Percentiles rank a stretch among this genome's conserved stretches.
These are phyloP conservation scores for Ceratocystis cacaofunesta DNA, from an alignment of 2,329 filamentous ascomycete species.

Conservation along the genomic window DNA sequence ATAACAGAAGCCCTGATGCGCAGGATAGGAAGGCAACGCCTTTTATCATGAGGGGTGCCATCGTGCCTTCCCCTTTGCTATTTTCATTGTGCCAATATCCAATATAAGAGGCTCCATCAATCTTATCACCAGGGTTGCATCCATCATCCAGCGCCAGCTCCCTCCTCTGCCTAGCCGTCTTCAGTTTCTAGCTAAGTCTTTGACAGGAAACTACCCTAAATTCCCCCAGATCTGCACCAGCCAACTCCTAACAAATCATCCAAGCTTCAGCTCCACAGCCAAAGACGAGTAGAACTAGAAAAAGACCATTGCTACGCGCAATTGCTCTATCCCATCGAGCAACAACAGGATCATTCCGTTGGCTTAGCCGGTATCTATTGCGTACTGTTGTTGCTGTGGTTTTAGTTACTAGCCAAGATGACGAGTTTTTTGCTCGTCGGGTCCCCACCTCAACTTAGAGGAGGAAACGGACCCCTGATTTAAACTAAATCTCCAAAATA, in stretches of 20 bases:
- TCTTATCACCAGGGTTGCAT: slow-evolving; percentile 1
- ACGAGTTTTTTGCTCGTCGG: not conserved
- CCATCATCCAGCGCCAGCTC: not conserved
- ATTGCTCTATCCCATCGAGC: not conserved
- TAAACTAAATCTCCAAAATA: slow-evolving; percentile 1
- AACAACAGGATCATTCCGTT: not conserved
- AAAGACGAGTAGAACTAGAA: not conserved
- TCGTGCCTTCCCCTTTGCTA: not conserved
- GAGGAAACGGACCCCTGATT: not conserved
- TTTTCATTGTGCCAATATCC: not conserved
- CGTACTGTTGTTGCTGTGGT: not conserved
- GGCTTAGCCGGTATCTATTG: not conserved
- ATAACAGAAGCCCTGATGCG: not conserved
- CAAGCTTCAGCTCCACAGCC: not conserved
- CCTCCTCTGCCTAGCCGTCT: not conserved
- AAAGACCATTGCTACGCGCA: not conserved
- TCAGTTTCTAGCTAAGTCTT: not conserved
- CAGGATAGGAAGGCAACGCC: not conserved
- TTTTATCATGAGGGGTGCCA: not conserved
- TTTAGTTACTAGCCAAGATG: not conserved
- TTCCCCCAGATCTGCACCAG: not conserved
- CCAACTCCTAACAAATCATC: not conserved
- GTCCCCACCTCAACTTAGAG: not conserved
- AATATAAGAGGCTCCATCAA: not conserved
- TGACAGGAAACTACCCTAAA: slow-evolving; percentile 2